Conservation (phyloP, 148 eudicot species). For the Vaccinium darrowii region DNA sequence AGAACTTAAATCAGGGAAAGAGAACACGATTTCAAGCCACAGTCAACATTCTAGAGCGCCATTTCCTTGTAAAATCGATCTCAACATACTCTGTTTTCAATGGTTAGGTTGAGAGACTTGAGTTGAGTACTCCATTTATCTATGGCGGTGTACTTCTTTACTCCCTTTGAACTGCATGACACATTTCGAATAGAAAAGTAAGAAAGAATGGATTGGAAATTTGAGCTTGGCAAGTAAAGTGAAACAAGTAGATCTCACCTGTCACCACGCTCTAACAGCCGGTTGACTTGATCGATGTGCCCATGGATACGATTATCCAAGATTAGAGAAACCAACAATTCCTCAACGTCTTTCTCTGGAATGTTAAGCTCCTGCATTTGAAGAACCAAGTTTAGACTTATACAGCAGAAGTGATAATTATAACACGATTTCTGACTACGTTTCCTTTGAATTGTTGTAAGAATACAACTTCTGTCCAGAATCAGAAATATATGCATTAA, state of each 20-base stretch:
- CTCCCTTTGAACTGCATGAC: constrained; percentile 77
- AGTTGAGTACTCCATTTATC: constrained; percentile 97
- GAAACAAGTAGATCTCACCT: constrained; percentile 32
- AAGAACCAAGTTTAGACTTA: neutral
- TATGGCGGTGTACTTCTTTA: constrained; percentile 85
- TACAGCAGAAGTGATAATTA: neutral
- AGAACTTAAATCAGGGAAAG: neutral
- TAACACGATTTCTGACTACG: neutral
- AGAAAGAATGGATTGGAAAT: neutral
- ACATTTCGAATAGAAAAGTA: neutral
- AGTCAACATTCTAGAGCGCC: neutral
- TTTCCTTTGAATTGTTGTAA: neutral
- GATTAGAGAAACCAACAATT: constrained; percentile 80
- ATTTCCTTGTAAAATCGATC: neutral
- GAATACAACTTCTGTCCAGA: neutral
- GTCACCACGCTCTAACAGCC: constrained; percentile 78
- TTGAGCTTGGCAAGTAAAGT: neutral
- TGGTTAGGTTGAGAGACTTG: constrained; percentile 61
- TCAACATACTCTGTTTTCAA: constrained; percentile 73
- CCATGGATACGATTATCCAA: constrained; percentile 92
- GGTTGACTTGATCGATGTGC: constrained; percentile 96
- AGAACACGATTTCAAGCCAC: neutral
- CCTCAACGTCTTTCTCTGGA: constrained; percentile 89
- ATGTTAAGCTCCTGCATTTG: constrained; percentile 78
- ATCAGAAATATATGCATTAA: neutral